phyloP scores from a whole-genome alignment of 176 grass and related monocot genomes.

The Panicum miliaceum region DNA sequence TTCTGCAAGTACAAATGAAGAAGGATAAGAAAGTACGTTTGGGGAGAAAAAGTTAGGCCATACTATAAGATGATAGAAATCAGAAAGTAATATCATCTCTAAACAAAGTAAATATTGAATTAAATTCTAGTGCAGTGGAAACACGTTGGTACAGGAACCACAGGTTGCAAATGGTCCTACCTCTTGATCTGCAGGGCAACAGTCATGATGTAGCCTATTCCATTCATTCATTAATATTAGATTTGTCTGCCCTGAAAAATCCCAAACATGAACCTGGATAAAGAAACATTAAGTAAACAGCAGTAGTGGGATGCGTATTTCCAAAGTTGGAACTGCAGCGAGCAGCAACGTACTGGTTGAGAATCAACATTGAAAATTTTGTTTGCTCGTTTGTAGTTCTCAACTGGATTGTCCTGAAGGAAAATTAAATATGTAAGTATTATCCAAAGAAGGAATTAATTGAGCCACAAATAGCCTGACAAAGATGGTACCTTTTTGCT shows the following conservation, averaged over 20 bases:
- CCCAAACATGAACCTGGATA: conserved; percentile 93
- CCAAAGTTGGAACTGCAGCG: conserved; percentile 50
- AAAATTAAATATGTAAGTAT: conserved; percentile 45
- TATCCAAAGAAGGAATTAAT: neutral
- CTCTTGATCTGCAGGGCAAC: conserved; percentile 82
- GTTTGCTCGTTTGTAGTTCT: conserved; percentile 88
- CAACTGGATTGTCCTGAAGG: conserved; percentile 88
- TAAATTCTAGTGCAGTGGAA: conserved; percentile 16
- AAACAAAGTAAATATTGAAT: neutral
- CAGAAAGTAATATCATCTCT: conserved; percentile 20
- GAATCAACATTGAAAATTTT: conserved; percentile 84
- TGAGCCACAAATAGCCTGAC: conserved; percentile 13
- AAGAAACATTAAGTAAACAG: conserved; percentile 67
- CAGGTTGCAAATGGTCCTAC: conserved; percentile 50
- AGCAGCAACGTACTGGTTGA: conserved; percentile 81
- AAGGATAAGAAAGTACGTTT: conserved; percentile 32
- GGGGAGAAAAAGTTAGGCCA: conserved; percentile 1
- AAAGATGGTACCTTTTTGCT: conserved; percentile 77
- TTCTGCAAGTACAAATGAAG: conserved; percentile 64
- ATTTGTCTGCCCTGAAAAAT: conserved; percentile 99
- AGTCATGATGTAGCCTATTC: conserved; percentile 73
- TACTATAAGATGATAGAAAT: conserved; percentile 10
- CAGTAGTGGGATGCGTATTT: conserved; percentile 36
- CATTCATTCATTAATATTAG: conserved; percentile 98
- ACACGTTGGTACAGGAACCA: neutral